Evolutionary conservation across 148 eudicot species (phyloP).

Genomic region (Amaranthus cruentus): DNA sequence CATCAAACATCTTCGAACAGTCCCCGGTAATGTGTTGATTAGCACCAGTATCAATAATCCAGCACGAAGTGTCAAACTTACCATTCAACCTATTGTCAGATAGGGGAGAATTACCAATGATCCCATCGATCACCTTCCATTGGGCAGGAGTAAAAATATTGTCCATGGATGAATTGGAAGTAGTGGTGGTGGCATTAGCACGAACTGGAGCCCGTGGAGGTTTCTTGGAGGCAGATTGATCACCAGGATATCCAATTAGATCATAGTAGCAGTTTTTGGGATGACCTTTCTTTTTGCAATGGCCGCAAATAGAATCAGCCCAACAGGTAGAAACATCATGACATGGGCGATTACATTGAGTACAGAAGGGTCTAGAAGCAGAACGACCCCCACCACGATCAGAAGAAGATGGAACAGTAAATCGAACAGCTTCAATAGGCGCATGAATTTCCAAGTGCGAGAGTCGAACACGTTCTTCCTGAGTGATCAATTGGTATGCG

Average conservation of each 20-base stretch:
- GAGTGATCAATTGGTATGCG: neutral
- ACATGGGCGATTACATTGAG: neutral
- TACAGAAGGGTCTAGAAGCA: neutral
- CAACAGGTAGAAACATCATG: neutral
- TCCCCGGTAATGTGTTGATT: neutral
- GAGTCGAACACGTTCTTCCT: neutral
- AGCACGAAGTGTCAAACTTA: neutral
- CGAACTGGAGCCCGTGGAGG: neutral
- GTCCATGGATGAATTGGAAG: neutral
- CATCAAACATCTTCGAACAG: neutral
- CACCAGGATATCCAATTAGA: neutral
- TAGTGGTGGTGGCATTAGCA: no score
- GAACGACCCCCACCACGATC: no score
- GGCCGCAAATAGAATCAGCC: neutral
- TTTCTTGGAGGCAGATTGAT: neutral
- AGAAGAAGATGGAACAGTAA: neutral
- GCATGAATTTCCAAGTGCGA: no score
- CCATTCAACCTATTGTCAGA: neutral
- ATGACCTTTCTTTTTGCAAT: neutral
- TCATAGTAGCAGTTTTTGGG: neutral
- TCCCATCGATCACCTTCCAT: neutral
- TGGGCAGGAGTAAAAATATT: neutral
- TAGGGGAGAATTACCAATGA: neutral
- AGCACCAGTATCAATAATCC: conserved; percentile 4
- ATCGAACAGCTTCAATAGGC: neutral